phyloP scores from a whole-genome alignment of 192 early-diverging fungal species.

The Backusella macrospora region DNA sequence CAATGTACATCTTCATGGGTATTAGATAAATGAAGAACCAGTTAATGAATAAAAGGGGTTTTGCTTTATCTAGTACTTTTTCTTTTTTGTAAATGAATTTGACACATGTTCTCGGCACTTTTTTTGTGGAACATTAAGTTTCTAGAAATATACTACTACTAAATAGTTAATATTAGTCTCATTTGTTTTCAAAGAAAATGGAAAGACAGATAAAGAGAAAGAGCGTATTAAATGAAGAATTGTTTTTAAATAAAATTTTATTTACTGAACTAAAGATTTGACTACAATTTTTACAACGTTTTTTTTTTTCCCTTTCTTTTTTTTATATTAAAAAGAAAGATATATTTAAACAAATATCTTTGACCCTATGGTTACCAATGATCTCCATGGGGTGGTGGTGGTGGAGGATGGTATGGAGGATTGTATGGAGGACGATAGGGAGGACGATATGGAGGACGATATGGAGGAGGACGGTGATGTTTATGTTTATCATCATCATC shows the following conservation, averaged over 20 bases:
- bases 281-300: no score
- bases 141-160: no score
- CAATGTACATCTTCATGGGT: not conserved
- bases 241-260: no score
- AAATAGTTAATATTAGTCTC: no score
- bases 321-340: no score
- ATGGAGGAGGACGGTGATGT: no score
- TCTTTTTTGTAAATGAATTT: not conserved
- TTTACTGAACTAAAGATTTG: no score
- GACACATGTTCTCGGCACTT: not conserved
- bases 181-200: no score
- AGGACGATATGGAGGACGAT: not conserved
- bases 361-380: not conserved
- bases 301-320: no score
- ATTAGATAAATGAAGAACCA: conserved; percentile 5
- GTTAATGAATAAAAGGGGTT: not conserved
- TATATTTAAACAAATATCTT: not conserved
- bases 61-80: not conserved
- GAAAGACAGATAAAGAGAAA: no score
- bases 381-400: not conserved
- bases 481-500: not conserved
- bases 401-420: not conserved
- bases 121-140: no score
- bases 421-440: not conserved
- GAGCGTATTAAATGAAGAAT: no score